Conservation (phyloP, 2,329 filamentous ascomycete genomes). For the Boeremia lycopersici region DNA sequence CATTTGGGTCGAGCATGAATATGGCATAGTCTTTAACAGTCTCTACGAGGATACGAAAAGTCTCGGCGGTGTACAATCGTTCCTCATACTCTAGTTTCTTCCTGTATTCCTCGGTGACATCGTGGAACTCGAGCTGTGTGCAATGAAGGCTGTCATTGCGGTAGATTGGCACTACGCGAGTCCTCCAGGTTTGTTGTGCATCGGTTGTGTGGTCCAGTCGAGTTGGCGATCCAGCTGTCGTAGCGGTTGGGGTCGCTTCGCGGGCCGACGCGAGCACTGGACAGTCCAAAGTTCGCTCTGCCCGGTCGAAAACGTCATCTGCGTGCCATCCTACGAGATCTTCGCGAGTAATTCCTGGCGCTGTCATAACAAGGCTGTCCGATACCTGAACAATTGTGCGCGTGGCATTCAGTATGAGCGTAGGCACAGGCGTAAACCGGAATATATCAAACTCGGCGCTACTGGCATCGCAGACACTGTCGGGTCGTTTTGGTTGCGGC, state of each 20-base stretch:
- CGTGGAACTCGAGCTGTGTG: slow-evolving; percentile 51
- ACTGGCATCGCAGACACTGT: slow-evolving; percentile 13
- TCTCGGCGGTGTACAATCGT: slow-evolving; percentile 55
- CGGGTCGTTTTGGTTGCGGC: slow-evolving; percentile 15
- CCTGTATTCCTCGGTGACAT: slow-evolving; percentile 43
- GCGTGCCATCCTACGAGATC: slow-evolving; percentile 47
- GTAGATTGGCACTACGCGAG: slow-evolving; percentile 53
- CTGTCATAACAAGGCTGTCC: slow-evolving; percentile 49
- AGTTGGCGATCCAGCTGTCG: slow-evolving; percentile 44
- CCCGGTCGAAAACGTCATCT: slow-evolving; percentile 44
- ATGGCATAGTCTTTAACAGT: slow-evolving; percentile 68
- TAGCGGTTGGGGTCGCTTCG: slow-evolving; percentile 47
- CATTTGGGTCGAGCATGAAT: slow-evolving; percentile 63
- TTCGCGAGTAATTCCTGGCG: slow-evolving; percentile 38
- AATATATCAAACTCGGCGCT: slow-evolving; percentile 30
- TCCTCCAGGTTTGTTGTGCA: slow-evolving; percentile 36
- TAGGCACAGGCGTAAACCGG: slow-evolving; percentile 50
- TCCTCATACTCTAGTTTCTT: slow-evolving; percentile 51
- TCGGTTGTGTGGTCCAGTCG: slow-evolving; percentile 41
- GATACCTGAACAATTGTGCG: slow-evolving; percentile 61
- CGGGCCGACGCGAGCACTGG: slow-evolving; percentile 46
- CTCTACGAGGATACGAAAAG: slow-evolving; percentile 66
- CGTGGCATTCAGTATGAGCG: slow-evolving; percentile 46
- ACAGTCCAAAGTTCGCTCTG: slow-evolving; percentile 38
- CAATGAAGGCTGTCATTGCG: slow-evolving; percentile 49